Conservation (phyloP, 768 basidiomycete genomes). For the Clitopilus passeckerianus region DNA sequence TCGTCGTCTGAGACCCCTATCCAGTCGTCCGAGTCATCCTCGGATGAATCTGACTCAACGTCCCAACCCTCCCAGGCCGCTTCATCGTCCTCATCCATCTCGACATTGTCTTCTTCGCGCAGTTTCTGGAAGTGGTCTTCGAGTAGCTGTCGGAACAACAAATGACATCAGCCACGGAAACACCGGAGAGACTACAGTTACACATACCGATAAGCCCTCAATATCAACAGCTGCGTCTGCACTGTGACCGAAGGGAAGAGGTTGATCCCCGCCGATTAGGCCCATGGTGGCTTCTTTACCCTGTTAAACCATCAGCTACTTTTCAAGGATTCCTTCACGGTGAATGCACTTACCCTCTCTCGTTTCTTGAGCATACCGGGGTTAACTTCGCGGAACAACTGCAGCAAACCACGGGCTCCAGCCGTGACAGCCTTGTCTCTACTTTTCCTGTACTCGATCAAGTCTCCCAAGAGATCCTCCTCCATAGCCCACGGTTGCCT, state of each 20-base stretch:
- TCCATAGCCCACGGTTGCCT: conserved; percentile 98
- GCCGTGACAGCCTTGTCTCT: conserved; percentile 89
- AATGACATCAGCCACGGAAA: neutral
- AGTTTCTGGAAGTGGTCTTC: conserved; percentile 80
- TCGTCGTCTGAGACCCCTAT: conserved; percentile 73
- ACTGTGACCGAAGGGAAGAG: conserved; percentile 79
- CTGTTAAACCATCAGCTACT: conserved; percentile 30
- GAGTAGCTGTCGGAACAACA: conserved; percentile 52
- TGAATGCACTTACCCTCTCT: conserved; percentile 58
- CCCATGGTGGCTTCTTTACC: conserved; percentile 91
- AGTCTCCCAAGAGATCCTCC: conserved; percentile 85
- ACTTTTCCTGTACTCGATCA: conserved; percentile 94
- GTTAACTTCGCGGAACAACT: conserved; percentile 93
- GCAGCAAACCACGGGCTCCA: conserved; percentile 83
- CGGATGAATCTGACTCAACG: conserved; percentile 63
- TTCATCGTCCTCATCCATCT: conserved; percentile 46
- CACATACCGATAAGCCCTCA: conserved; percentile 81
- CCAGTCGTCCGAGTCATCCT: conserved; percentile 70
- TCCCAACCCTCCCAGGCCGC: conserved; percentile 90
- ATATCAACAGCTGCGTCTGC: conserved; percentile 76
- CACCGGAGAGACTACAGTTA: neutral
- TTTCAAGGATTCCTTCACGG: neutral
- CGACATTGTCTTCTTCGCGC: conserved; percentile 57
- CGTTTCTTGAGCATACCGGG: conserved; percentile 86
- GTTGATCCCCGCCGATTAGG: conserved; percentile 53